These are phyloP conservation scores for Wallacemonas sp. DNA, from an alignment of 208 protist genomes.

Conservation along the genomic window DNA sequence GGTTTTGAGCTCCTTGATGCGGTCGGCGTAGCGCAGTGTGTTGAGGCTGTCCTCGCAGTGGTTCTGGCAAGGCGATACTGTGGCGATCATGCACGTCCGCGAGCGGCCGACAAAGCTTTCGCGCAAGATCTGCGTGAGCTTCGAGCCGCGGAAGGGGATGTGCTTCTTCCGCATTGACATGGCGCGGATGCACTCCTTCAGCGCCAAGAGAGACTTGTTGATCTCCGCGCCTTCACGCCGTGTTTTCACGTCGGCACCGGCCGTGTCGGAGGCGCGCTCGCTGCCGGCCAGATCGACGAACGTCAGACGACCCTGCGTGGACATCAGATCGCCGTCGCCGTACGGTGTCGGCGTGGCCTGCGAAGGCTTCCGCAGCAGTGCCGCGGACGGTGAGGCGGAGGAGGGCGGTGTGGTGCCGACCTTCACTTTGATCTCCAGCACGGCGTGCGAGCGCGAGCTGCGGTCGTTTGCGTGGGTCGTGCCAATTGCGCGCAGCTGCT, in stretches of 20 bases:
- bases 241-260: conserved; percentile 82
- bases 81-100: conserved; percentile 94
- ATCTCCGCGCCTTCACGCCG: conserved; percentile 96
- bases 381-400: neutral
- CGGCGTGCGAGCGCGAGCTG: conserved; percentile 83
- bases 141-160: conserved; percentile 95
- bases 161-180: conserved; percentile 92
- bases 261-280: conserved; percentile 95
- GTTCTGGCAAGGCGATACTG: conserved; percentile 83
- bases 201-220: conserved; percentile 97
- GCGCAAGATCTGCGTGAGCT: conserved; percentile 95
- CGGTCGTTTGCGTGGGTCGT: conserved; percentile 88
- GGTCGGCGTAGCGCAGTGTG: conserved; percentile 96
- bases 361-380: neutral
- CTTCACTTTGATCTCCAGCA: conserved; percentile 77
- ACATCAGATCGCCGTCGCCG: neutral
- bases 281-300: conserved; percentile 99
- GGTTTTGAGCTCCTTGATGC: conserved; percentile 90
- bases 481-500: conserved; percentile 69
- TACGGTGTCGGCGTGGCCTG: neutral
- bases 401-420: conserved; percentile 12
- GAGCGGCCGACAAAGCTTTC: conserved; percentile 95
- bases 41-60: conserved; percentile 97
- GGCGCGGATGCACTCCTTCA: conserved; percentile 98
- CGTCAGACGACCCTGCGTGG: conserved; percentile 87